Evolutionary conservation across 805 yeast species (phyloP), one percentile per base, ranked within the genome.

Genomic region (Cyberlindnera euphorbiae): DNA sequence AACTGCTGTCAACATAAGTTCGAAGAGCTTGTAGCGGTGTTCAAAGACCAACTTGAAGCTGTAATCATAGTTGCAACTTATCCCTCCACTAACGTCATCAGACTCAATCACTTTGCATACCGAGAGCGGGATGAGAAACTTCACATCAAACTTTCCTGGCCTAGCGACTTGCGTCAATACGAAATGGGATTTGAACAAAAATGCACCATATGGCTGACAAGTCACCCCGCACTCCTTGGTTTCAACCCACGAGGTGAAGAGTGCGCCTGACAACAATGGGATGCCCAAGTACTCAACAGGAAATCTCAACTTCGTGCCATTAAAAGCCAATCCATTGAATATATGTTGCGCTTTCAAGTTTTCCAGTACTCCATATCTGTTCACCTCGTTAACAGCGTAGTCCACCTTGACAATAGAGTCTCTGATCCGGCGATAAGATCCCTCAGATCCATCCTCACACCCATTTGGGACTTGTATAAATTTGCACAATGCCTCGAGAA

Each of bases 171-270:
- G 41, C 10, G 65, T 56, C 24, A 73, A 39, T 1, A 77, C 44
- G 18, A 77, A 48, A 50, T 75, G 78, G 5, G 76, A 64, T 41
- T 76, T 73, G 58, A 72, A 76, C 15, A 75, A 46, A 28, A 75
- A 28, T 52, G 63, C 35, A 59, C 75, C 53, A 56, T 49, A 39
- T 37, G 52, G 15, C 46, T 43, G 43, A 17, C 32, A 31, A 21
- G 33, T 38, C 11, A 41, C 26, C 10, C 36, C 30, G 10, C 33
- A 26, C n/a, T 40, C 45, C 7, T 25, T 32, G 13, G 58, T 59
- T 9, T 30, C 32, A 3, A 62, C 38, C 73, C 76, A 76, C 1
- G 64, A 53, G 3, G 59, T 48, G 12, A 52, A 51, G 17, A 68
- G 53, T 1, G 73, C 60, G 3, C 81, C 80, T 14, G 64, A 51